A percentile compares a stretch with the other conserved stretches of the same genome.
These are phyloP conservation scores for Gossypium raimondii DNA, from an alignment of 345 rosid genomes.

Conservation along the genomic window DNA sequence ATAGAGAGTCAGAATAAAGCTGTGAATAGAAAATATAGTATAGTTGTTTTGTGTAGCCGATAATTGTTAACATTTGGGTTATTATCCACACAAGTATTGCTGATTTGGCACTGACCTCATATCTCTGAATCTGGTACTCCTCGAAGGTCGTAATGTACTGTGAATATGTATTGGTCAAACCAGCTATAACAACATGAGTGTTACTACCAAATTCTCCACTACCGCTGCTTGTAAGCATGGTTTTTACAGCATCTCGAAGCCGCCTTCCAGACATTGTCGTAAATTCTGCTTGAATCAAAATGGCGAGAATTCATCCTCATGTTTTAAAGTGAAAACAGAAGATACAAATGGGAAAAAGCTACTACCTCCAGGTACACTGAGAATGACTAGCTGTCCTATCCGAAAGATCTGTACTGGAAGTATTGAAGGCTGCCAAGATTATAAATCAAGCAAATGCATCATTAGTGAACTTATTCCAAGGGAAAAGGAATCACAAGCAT, in stretches of 20 bases:
- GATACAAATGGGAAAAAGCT: conserved; percentile 1
- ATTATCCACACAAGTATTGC: background rate
- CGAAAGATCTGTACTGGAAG: conserved; percentile 89
- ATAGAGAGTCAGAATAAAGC: background rate
- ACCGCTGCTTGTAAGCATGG: conserved; percentile 50
- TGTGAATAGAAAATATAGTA: background rate
- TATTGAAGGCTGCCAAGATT: conserved; percentile 74
- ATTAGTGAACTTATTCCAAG: background rate
- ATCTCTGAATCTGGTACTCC: conserved; percentile 91
- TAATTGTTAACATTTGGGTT: background rate
- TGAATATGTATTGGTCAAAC: conserved; percentile 89
- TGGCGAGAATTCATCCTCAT: background rate
- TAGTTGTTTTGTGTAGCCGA: background rate
- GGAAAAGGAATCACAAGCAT: background rate
- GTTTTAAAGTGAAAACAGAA: background rate
- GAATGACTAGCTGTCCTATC: conserved; percentile 90
- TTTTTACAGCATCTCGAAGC: conserved; percentile 88
- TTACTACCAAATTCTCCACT: conserved; percentile 36
- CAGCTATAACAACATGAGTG: conserved; percentile 84
- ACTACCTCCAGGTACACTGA: conserved; percentile 92
- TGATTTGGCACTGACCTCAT: conserved; percentile 55
- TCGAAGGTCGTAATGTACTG: conserved; percentile 92
- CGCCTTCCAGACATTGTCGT: conserved; percentile 99
- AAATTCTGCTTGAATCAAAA: conserved; percentile 54
- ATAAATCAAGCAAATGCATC: conserved; percentile 16